A percentile compares a stretch with the other conserved stretches of the same genome.
phyloP scores from a whole-genome alignment of 1,139 yeast species.

The Yamadazyma siamensis region DNA sequence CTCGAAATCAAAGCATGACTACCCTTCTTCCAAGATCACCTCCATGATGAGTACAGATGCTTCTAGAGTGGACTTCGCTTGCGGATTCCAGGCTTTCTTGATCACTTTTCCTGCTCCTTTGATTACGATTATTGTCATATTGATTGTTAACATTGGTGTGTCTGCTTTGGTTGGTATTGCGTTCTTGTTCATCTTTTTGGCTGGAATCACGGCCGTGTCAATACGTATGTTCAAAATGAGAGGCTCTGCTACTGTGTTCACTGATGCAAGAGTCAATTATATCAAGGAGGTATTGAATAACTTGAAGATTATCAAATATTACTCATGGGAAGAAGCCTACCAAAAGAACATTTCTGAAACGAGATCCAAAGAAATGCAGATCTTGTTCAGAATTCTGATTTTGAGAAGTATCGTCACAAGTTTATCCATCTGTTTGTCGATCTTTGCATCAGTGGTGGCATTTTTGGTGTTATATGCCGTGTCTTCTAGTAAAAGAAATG shows the following conservation, averaged over 20 bases:
- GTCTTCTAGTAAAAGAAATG: constrained; percentile 34
- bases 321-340: constrained; percentile 73
- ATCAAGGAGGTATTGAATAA: constrained; percentile 35
- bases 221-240: constrained; percentile 22
- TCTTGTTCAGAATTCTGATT: constrained; percentile 47
- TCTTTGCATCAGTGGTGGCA: constrained; percentile 66
- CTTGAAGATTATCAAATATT: constrained; percentile 35
- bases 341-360: constrained; percentile 41
- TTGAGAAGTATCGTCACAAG: constrained; percentile 59
- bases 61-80: constrained; percentile 32
- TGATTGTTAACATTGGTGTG: constrained; percentile 31
- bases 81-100: constrained; percentile 30
- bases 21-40: constrained; percentile 65
- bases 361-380: constrained; percentile 49
- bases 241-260: constrained; percentile 24
- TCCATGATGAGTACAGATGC: constrained; percentile 41
- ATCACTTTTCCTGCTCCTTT: constrained; percentile 27
- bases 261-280: constrained; percentile 31
- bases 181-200: constrained; percentile 23
- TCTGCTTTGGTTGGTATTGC: constrained; percentile 34
- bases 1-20: constrained; percentile 56
- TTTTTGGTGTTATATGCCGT: constrained; percentile 67
- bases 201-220: constrained; percentile 20
- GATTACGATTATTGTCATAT: constrained; percentile 28
- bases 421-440: constrained; percentile 55